Evolutionary conservation across 805 yeast species (phyloP).

Genomic region (Saccharomycopsis sp.): DNA sequence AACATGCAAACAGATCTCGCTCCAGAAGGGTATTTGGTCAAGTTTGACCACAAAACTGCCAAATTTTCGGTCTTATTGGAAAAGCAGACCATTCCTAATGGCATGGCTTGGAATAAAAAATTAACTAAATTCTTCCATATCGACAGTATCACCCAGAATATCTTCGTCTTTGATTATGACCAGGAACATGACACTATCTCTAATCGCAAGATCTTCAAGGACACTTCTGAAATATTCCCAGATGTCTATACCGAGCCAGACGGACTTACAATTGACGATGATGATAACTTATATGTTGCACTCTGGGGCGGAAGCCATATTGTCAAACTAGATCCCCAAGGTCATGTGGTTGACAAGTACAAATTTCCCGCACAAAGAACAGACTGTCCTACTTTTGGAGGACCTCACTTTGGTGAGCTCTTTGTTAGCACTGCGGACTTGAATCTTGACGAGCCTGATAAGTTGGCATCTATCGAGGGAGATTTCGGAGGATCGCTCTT

Average conservation of each 20-base stretch:
- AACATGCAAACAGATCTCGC: conserved; percentile 33
- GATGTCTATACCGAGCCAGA: conserved; percentile 44
- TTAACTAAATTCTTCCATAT: conserved; percentile 43
- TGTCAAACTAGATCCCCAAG: conserved; percentile 39
- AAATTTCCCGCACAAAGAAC: conserved; percentile 53
- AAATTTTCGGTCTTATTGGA: conserved; percentile 31
- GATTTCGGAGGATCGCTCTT: conserved; percentile 60
- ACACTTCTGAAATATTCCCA: conserved; percentile 24
- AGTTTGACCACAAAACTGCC: conserved; percentile 32
- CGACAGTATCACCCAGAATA: conserved; percentile 41
- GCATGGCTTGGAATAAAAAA: conserved; percentile 49
- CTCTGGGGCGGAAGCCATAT: conserved; percentile 58
- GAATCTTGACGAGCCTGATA: conserved; percentile 35
- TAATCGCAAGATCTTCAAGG: conserved; percentile 36
- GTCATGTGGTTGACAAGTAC: conserved; percentile 45
- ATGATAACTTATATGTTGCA: conserved; percentile 56
- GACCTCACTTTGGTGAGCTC: conserved; percentile 47
- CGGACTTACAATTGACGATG: conserved; percentile 57
- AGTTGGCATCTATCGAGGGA: conserved; percentile 26
- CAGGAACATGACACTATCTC: conserved; percentile 30
- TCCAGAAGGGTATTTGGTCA: conserved; percentile 50
- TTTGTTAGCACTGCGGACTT: conserved; percentile 63
- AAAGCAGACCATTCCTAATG: conserved; percentile 60
- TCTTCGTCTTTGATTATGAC: conserved; percentile 44
- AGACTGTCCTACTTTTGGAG: conserved; percentile 69